phyloP scores from a whole-genome alignment of 148 eudicot genomes.

The Nepenthes mirabilis region DNA sequence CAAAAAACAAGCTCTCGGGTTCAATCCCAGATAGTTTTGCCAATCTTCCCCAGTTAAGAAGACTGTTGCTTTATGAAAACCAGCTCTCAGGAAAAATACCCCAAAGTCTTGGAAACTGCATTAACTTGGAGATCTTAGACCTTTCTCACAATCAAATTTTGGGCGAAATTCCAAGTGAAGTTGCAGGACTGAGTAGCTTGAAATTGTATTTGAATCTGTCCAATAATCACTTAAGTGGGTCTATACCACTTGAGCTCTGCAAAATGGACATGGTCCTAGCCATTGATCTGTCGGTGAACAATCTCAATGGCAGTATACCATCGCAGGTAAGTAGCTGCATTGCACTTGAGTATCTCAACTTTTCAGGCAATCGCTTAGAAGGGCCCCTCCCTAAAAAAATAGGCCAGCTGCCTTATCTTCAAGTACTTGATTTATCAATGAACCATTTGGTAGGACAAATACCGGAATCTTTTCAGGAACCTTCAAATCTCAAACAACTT shows the following conservation, averaged over 20 bases:
- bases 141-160: slow-evolving; percentile 56
- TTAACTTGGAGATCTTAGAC: slow-evolving; percentile 74
- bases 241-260: slow-evolving; percentile 60
- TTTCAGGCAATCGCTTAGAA: slow-evolving; percentile 38
- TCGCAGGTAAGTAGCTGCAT: slow-evolving; percentile 66
- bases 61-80: slow-evolving; percentile 44
- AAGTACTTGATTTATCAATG: slow-evolving; percentile 45
- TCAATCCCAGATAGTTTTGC: slow-evolving; percentile 60
- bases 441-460: slow-evolving; percentile 43
- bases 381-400: slow-evolving; percentile 41
- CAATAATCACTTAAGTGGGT: slow-evolving; percentile 44
- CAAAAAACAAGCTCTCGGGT: slow-evolving; percentile 53
- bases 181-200: slow-evolving; percentile 60
- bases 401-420: slow-evolving; percentile 50
- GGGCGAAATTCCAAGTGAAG: slow-evolving; percentile 50
- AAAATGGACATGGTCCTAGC: slow-evolving; percentile 86
- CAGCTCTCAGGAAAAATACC: slow-evolving; percentile 67
- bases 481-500: slow-evolving; percentile 33
- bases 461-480: slow-evolving; percentile 47
- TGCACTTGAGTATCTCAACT: slow-evolving; percentile 55
- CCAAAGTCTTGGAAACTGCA: slow-evolving; percentile 54
- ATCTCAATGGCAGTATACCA: slow-evolving; percentile 45
- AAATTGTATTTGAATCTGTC: slow-evolving; percentile 71
- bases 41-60: slow-evolving; percentile 49
- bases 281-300: slow-evolving; percentile 58